A percentile compares a stretch with the other conserved stretches of the same genome.
Conservation (phyloP, 176 grass and related monocot genomes). For the Rhipidocladum racemiflorum region DNA sequence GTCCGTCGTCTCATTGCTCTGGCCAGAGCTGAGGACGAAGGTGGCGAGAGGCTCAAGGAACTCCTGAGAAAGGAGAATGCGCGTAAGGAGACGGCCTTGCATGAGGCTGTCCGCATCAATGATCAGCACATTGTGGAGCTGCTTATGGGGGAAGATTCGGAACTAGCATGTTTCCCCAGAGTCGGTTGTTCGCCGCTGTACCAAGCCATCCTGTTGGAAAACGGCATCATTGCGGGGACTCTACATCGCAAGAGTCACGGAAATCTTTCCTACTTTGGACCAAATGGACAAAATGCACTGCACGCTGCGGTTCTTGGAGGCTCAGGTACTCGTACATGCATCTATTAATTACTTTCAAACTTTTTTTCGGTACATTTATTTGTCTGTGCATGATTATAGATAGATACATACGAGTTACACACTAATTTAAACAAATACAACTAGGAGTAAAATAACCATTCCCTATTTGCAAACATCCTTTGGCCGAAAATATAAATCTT, state of each 20-base stretch:
- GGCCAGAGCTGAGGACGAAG: neutral
- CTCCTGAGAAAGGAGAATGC: neutral
- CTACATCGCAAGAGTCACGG: neutral
- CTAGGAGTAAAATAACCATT: too few relatives aligned
- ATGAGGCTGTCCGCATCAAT: neutral
- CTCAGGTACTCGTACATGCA: too few relatives aligned
- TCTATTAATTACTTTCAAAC: too few relatives aligned
- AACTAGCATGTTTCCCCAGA: neutral
- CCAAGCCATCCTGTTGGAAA: neutral
- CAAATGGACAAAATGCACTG: neutral
- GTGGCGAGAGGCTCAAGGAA: neutral
- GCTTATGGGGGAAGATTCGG: neutral
- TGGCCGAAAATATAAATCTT: too few relatives aligned
- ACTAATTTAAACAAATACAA: too few relatives aligned
- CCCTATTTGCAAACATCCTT: too few relatives aligned
- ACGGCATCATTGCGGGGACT: rapidly evolving
- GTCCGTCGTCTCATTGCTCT: neutral
- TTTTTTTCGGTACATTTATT: too few relatives aligned
- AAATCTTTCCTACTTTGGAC: neutral
- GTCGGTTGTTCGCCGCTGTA: neutral
- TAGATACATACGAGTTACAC: too few relatives aligned
- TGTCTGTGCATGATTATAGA: too few relatives aligned
- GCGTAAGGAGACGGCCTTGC: neutral
- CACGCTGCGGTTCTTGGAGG: too few relatives aligned
- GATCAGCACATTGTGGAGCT: neutral